Evolutionary conservation across 768 basidiomycete species (phyloP), one percentile per base, ranked within the genome.

Genomic region (Chlorophyllum brunneum): DNA sequence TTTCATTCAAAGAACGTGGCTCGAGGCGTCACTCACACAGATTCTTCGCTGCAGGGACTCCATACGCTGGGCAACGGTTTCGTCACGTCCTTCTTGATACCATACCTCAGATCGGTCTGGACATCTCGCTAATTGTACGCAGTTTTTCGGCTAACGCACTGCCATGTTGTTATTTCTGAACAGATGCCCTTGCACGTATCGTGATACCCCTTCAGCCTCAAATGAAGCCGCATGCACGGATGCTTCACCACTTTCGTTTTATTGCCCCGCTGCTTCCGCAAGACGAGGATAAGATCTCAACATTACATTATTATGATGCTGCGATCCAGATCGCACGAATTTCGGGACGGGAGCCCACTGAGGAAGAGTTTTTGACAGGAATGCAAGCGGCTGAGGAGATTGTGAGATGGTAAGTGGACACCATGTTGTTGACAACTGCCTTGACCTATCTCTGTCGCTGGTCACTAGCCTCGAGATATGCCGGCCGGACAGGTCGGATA

Each of bases 231-330:
- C 83, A 88, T 63, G 75, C 76, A 3, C 83, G 88, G 57, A 85
- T 91, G 85, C 72, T 86, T 42, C 82, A 88, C 64, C 88, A 91
- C 63, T 87, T 90, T 61, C 83, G 88, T 37, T 88, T 86, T 67
- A 77, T 92, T 30, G 67, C 79, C 2, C 87, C 87, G 0, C 73
- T 92, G 51, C 81, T 73, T 51, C 73, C 66, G 36, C 70, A 63
- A 51, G 82, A 86, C 54, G 81, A 81, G 24, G 77, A 83, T 39
- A 82, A 82, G n/a, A 65, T 87, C 41, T 80, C 87, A 11, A 73
- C 80, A 0, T 64, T 91, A 50, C 85, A 89, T 64, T 85, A 85
- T 59, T 91, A 87, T 60, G 88, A 91, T 60, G 81, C 86, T 42
- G 85, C 80, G 0, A 77, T 91, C 43, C 88, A 91, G 63, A 71